phyloP scores from a whole-genome alignment of 106 monocot species.

The Allium fistulosum region DNA sequence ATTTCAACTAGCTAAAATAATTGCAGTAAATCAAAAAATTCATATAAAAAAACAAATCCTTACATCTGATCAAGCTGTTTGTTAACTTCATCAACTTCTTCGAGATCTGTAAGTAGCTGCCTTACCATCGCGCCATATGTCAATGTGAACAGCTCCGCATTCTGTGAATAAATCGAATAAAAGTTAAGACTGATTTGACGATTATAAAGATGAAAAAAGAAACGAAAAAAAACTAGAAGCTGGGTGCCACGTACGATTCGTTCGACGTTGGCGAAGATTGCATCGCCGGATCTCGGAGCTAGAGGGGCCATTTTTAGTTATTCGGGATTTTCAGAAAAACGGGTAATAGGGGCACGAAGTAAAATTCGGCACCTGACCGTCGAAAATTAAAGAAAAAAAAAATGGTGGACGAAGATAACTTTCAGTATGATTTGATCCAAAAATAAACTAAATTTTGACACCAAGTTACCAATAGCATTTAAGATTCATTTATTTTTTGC shows the following conservation, averaged over 20 bases:
- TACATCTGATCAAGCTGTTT: slow-evolving; percentile 99
- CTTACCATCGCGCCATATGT: slow-evolving; percentile 96
- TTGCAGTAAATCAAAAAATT: background rate
- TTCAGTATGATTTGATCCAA: too few species aligned
- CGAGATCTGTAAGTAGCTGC: slow-evolving; percentile 96
- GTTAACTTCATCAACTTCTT: slow-evolving; percentile 99
- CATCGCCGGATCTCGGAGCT: slow-evolving; percentile 70
- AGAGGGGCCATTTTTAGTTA: slow-evolving; percentile 54
- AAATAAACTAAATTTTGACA: too few species aligned
- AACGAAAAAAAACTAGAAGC: background rate
- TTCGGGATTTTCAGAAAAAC: background rate
- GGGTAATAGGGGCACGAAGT: background rate
- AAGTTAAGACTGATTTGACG: background rate
- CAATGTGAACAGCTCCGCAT: slow-evolving; percentile 95
- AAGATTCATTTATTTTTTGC: too few species aligned
- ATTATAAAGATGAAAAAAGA: background rate
- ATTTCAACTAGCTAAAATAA: too few species aligned
- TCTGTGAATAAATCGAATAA: slow-evolving; percentile 28
- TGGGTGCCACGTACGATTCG: slow-evolving; percentile 55
- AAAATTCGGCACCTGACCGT: too few species aligned
- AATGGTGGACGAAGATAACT: too few species aligned
- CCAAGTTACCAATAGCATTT: too few species aligned
- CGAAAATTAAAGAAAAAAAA: too few species aligned
- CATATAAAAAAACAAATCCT: background rate
- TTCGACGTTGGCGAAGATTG: slow-evolving; percentile 85